Evolutionary conservation across 305 asterid genomes (phyloP).

Genomic region (Fraxinus ornus): DNA sequence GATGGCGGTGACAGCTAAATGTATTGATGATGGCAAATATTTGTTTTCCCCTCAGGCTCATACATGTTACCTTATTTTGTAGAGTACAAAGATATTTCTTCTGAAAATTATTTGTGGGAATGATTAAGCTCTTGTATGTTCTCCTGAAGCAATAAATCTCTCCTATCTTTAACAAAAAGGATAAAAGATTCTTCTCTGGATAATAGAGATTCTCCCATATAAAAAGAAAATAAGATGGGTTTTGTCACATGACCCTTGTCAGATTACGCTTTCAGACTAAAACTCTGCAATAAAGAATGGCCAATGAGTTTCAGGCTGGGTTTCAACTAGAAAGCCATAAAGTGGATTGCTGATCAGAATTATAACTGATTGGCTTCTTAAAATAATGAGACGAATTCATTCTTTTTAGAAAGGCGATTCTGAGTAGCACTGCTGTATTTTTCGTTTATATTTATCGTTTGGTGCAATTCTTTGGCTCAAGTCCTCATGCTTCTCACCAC

Average conservation of each 20-base stretch:
- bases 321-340: background rate
- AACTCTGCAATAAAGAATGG: background rate
- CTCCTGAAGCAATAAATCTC: background rate
- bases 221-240: background rate
- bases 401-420: background rate
- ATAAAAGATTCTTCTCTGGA: background rate
- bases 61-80: background rate
- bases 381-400: background rate
- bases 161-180: conserved; percentile 1
- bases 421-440: background rate
- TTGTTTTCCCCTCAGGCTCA: background rate
- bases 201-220: background rate
- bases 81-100: background rate
- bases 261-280: background rate
- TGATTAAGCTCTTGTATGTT: background rate
- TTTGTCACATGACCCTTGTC: background rate
- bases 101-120: background rate
- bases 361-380: background rate
- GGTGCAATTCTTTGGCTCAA: background rate
- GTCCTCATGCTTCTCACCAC: background rate
- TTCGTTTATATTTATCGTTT: background rate
- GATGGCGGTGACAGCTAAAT: background rate
- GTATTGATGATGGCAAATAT: background rate
- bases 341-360: background rate
- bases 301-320: background rate